A percentile compares a stretch with the other conserved stretches of the same genome.
phyloP scores from a whole-genome alignment of 257 asterid genomes.

The Plectranthus barbatus region DNA sequence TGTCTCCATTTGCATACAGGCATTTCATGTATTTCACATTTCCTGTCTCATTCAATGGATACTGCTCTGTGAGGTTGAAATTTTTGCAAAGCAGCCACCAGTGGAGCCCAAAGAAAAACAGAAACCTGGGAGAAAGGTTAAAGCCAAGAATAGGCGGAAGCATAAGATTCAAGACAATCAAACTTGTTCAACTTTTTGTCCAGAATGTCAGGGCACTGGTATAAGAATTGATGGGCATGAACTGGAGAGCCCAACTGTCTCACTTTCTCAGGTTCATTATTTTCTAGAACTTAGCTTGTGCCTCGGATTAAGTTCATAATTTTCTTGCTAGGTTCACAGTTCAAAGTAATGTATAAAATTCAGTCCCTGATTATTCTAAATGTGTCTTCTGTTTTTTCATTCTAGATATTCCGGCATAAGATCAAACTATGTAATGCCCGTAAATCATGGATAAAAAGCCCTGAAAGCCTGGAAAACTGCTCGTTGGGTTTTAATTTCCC shows the following conservation, averaged over 20 bases:
- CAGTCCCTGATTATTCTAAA: too few species aligned
- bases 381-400: not conserved
- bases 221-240: conserved; percentile 35
- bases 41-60: conserved; percentile 93
- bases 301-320: not conserved
- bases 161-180: conserved; percentile 24
- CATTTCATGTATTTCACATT: conserved; percentile 76
- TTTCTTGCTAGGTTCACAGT: not conserved
- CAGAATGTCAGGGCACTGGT: conserved; percentile 96
- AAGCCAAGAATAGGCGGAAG: conserved; percentile 40
- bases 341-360: not conserved
- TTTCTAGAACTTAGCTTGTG: conserved; percentile 1
- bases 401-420: conserved; percentile 63
- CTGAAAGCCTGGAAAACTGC: conserved; percentile 66
- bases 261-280: conserved; percentile 59
- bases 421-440: conserved; percentile 68
- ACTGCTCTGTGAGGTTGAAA: conserved; percentile 69
- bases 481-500: conserved; percentile 71
- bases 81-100: conserved; percentile 27
- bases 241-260: conserved; percentile 70
- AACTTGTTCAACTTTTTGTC: conserved; percentile 51
- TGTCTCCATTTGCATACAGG: conserved; percentile 35
- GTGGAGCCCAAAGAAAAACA: conserved; percentile 35
- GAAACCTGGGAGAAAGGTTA: conserved; percentile 46
- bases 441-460: conserved; percentile 80